phyloP scores from a whole-genome alignment of 2,329 filamentous ascomycete species.

The Aureobasidium vineae region DNA sequence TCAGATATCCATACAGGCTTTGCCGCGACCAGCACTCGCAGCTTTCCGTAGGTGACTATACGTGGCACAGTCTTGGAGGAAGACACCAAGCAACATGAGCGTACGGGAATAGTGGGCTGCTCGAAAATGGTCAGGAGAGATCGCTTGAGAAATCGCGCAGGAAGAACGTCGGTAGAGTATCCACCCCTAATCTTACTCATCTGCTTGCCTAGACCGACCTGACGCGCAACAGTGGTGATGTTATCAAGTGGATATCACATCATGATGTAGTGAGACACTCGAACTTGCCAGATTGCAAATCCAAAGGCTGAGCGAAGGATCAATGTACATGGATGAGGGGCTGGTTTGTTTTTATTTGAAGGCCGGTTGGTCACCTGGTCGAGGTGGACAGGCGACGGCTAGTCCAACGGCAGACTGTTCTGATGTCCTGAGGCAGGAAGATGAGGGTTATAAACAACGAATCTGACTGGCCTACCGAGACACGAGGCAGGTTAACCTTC shows the following conservation, averaged over 20 bases:
- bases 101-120: neutral
- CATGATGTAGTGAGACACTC: constrained; percentile 10
- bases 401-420: constrained; percentile 10
- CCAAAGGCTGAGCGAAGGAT: constrained; percentile 3
- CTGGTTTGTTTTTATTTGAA: constrained; percentile 22
- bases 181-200: constrained; percentile 5
- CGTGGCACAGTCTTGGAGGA: neutral
- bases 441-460: neutral
- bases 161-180: constrained; percentile 1
- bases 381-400: neutral
- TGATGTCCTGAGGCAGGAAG: constrained; percentile 3
- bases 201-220: neutral
- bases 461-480: neutral
- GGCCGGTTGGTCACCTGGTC: constrained; percentile 16
- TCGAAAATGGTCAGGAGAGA: neutral
- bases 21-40: neutral
- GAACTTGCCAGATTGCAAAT: neutral
- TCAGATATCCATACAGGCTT: too few species aligned
- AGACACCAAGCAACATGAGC: neutral
- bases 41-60: neutral
- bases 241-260: constrained; percentile 1
- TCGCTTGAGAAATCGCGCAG: neutral
- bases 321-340: neutral
- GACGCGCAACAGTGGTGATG: constrained; percentile 11
- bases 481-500: constrained; percentile 22